Conservation (phyloP, 208 protist species). For the Spongospora subterranea region DNA sequence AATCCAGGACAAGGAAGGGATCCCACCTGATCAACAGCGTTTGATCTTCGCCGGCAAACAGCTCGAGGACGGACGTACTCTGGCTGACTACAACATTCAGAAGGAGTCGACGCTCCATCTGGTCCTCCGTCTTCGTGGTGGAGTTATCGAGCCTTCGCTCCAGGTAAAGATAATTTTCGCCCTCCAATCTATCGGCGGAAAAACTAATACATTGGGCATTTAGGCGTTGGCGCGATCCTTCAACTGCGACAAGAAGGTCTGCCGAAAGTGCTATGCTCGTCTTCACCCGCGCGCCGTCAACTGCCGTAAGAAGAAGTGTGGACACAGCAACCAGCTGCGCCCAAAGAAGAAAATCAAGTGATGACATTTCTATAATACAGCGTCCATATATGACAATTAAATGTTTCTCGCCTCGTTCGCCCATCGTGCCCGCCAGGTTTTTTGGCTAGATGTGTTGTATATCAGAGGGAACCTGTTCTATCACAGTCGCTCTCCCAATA, state of each 20-base stretch:
- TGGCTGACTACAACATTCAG: slow-evolving; percentile 89
- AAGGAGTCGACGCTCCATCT: slow-evolving; percentile 82
- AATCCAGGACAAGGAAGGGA: slow-evolving; percentile 90
- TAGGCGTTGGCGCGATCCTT: slow-evolving; percentile 91
- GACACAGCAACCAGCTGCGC: slow-evolving; percentile 96
- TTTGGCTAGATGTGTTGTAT: too few species aligned
- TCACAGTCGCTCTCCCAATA: too few species aligned
- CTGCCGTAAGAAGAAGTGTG: slow-evolving; percentile 99
- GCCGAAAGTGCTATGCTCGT: slow-evolving; percentile 97
- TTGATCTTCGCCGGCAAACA: slow-evolving; percentile 91
- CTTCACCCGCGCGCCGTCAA: slow-evolving; percentile 94
- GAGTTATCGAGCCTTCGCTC: slow-evolving; percentile 96
- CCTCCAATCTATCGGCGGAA: neutral
- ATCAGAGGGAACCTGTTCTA: too few species aligned
- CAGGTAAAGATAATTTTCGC: slow-evolving; percentile 61
- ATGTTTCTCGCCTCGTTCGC: too few species aligned
- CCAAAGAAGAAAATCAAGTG: slow-evolving; percentile 99
- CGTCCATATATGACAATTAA: too few species aligned
- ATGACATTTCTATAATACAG: too few species aligned
- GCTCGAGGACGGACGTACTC: slow-evolving; percentile 87
- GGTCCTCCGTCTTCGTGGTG: slow-evolving; percentile 80
- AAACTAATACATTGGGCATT: neutral
- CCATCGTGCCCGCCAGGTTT: too few species aligned
- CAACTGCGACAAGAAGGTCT: slow-evolving; percentile 98
- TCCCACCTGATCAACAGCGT: slow-evolving; percentile 88